Evolutionary conservation across 306 rosid genomes (phyloP).

Genomic region (Purshia tridentata): DNA sequence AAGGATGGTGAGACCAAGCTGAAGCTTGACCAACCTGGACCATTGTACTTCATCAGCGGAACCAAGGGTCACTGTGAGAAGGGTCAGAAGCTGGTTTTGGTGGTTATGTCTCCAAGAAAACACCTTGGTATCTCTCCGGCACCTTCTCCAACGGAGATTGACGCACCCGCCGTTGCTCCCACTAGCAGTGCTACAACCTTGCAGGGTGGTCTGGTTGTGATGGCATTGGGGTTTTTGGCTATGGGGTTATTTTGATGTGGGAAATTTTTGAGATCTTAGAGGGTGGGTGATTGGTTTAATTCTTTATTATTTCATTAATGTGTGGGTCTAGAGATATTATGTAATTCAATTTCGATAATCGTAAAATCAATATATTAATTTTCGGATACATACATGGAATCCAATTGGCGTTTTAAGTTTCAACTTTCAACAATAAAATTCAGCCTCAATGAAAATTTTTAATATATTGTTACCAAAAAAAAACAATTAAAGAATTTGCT

Average conservation of each 20-base stretch:
- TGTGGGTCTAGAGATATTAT: constrained; percentile 5
- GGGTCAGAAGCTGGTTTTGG: constrained; percentile 74
- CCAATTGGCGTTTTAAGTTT: too few relatives aligned
- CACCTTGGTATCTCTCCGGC: constrained; percentile 51
- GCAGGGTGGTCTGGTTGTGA: constrained; percentile 34
- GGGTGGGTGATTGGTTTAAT: constrained; percentile 25
- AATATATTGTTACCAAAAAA: not conserved
- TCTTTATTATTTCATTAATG: not conserved
- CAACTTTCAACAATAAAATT: not conserved
- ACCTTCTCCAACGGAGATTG: constrained; percentile 58
- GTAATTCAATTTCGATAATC: not conserved
- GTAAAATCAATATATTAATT: constrained; percentile 5
- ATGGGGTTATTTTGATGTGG: constrained; percentile 40
- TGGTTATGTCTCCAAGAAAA: constrained; percentile 62
- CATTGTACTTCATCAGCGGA: constrained; percentile 83
- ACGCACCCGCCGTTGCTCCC: constrained; percentile 77
- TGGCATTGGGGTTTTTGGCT: constrained; percentile 41
- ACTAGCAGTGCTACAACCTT: constrained; percentile 54
- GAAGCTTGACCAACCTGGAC: constrained; percentile 58
- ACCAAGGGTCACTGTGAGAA: constrained; percentile 70
- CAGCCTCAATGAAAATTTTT: not conserved
- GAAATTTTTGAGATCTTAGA: not conserved
- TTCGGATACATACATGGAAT: not conserved
- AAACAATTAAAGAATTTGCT: not conserved
- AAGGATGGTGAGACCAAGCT: constrained; percentile 70